Evolutionary conservation across 1,284 basidiomycete species (phyloP), one percentile per base, ranked within the genome.

Genomic region (Cutaneotrichosporon spelunceum): DNA sequence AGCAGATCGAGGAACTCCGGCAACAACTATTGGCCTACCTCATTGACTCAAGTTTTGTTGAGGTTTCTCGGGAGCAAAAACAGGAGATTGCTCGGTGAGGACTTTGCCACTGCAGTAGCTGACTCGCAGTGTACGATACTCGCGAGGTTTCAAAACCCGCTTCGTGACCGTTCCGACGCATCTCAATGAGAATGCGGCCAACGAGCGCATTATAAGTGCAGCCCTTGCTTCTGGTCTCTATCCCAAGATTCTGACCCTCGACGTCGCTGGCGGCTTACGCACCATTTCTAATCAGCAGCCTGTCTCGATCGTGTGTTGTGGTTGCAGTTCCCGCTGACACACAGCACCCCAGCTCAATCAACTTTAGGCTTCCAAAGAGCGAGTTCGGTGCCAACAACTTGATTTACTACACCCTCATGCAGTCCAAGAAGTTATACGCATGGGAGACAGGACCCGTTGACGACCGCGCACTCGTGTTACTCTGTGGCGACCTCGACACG

Each of bases 1-100:
- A 93, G 76, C 93, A 97, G 76, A 96, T 99, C 53, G 96, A 99
- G 75, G 96, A 99, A 73, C 83, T 99, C 30, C 87, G 95, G 7
- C 93, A 96, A 72, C 95, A 98, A 76, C 89, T 96, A 69, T 82
- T 98, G 45, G 86, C 89, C 83, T 83, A 84, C 66, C 81, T 98
- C 36, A 84, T 96, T 21, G 95, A 98, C 75, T 89, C 93, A 2
- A 85, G 85, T 0, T 93, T 98, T 74, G 87, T 98, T 56, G 82
- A 82, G 48, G 88, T 88, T 11, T 87, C 89, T 55, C 80, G 82
- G 26, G 80, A 81, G 3, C 85, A 91, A 69, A 81, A 88, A 33
- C 84, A 83, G 47, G 90, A 91, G 56, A 82, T 98, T 27, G 87
- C 82, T 68, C 82, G 87, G 89, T 89, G 68, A 60, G 81, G 67